Evolutionary conservation across 495 filamentous ascomycete species (phyloP).

Genomic region (Penicillium odoratum): DNA sequence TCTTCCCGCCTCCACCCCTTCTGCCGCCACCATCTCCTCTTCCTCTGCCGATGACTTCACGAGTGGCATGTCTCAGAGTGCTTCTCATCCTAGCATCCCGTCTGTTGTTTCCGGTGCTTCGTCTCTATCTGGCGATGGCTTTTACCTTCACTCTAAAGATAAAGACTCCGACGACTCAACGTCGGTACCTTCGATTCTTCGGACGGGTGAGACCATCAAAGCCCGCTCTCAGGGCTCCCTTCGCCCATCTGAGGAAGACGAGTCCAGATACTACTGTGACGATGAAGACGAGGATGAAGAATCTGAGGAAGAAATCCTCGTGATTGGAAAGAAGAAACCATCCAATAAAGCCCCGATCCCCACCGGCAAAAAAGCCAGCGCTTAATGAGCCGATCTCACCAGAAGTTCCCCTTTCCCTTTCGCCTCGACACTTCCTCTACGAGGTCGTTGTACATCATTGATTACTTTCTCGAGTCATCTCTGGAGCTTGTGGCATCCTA

Average conservation of each 20-base stretch:
- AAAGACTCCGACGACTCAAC: constrained; percentile 32
- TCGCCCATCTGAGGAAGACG: constrained; percentile 39
- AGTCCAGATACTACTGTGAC: constrained; percentile 45
- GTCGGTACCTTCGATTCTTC: constrained; percentile 43
- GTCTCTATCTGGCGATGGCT: constrained; percentile 62
- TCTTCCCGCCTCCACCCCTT: constrained; percentile 55
- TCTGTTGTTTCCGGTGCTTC: constrained; percentile 79
- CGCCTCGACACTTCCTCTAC: constrained; percentile 20
- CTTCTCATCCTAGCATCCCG: constrained; percentile 73
- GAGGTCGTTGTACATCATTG: constrained; percentile 29
- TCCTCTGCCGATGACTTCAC: constrained; percentile 53
- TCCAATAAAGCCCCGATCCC: constrained; percentile 23
- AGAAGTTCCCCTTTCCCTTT: not conserved
- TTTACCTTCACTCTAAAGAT: constrained; percentile 23
- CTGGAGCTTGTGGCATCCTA: constrained; percentile 22
- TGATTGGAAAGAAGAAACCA: constrained; percentile 44
- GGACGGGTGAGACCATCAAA: constrained; percentile 48
- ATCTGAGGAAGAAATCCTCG: constrained; percentile 52
- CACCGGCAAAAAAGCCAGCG: constrained; percentile 1
- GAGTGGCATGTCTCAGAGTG: constrained; percentile 61
- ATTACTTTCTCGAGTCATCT: constrained; percentile 14
- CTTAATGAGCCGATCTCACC: not conserved
- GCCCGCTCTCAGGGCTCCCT: constrained; percentile 23
- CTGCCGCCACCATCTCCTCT: constrained; percentile 52
- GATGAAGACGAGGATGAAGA: constrained; percentile 49